phyloP scores from a whole-genome alignment of 2,329 filamentous ascomycete species.

The Fusarium sp. region DNA sequence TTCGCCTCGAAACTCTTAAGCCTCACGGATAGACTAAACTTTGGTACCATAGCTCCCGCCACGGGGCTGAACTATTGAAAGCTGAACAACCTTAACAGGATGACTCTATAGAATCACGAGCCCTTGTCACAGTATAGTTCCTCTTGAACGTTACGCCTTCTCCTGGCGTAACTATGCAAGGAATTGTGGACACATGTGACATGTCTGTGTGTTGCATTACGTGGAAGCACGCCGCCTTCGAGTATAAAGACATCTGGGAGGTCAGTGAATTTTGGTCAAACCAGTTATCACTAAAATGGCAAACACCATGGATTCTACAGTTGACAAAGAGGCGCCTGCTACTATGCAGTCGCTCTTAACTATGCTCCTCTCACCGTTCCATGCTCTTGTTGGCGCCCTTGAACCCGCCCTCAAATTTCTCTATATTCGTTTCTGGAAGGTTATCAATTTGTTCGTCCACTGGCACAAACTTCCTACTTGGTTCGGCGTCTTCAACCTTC shows the following conservation, averaged over 20 bases:
- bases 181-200: not conserved
- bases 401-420: constrained; percentile 6
- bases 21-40: not conserved
- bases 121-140: too few relatives aligned
- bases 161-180: not conserved
- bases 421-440: constrained; percentile 24
- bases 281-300: not conserved
- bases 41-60: not conserved
- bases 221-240: too few relatives aligned
- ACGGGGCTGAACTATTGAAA: not conserved
- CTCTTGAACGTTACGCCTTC: not conserved
- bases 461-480: constrained; percentile 29
- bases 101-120: not conserved
- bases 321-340: not conserved
- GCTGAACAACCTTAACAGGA: not conserved
- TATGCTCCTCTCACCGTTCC: constrained; percentile 1
- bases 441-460: constrained; percentile 10
- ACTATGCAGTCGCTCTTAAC: not conserved
- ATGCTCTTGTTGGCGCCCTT: not conserved
- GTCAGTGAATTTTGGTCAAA: not conserved
- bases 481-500: constrained; percentile 26
- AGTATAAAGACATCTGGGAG: constrained; percentile 6
- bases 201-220: not conserved
- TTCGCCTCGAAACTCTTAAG: too few relatives aligned
- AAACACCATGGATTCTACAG: not conserved